Evolutionary conservation across 1,139 yeast genomes (phyloP).

Genomic region (Saccharomycopsis hybrid): DNA sequence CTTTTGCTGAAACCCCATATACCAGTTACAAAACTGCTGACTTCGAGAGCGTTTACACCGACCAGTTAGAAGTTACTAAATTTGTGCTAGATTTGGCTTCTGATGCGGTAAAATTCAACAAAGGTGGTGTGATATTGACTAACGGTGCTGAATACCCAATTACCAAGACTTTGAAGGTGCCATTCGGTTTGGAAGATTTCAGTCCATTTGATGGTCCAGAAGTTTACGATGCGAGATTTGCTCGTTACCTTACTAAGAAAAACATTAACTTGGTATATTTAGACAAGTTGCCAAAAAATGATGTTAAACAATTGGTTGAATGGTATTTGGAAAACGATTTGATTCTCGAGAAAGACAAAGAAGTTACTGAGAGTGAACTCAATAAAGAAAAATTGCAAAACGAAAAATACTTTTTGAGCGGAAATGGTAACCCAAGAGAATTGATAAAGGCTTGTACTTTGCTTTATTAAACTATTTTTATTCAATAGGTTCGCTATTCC

Average conservation of each 20-base stretch:
- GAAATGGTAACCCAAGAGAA: slow-evolving; percentile 77
- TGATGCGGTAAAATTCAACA: slow-evolving; percentile 45
- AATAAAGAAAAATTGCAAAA: slow-evolving; percentile 34
- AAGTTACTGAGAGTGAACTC: slow-evolving; percentile 28
- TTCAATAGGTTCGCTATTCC: neutral
- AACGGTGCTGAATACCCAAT: slow-evolving; percentile 44
- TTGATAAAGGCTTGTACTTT: slow-evolving; percentile 39
- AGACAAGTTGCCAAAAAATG: slow-evolving; percentile 45
- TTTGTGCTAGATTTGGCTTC: slow-evolving; percentile 49
- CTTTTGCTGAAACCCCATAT: slow-evolving; percentile 47
- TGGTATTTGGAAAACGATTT: slow-evolving; percentile 48
- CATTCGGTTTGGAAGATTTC: slow-evolving; percentile 46
- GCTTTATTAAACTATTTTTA: slow-evolving; percentile 8
- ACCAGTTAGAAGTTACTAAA: slow-evolving; percentile 62
- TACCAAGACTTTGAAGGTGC: slow-evolving; percentile 54
- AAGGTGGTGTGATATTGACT: slow-evolving; percentile 67
- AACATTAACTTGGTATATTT: slow-evolving; percentile 45
- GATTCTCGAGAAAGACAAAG: slow-evolving; percentile 40
- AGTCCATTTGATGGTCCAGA: slow-evolving; percentile 50
- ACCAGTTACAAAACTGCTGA: slow-evolving; percentile 58
- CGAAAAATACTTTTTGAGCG: slow-evolving; percentile 57
- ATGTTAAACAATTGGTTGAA: slow-evolving; percentile 46
- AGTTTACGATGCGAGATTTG: slow-evolving; percentile 50
- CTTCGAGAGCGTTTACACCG: slow-evolving; percentile 52
- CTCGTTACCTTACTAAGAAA: slow-evolving; percentile 37